Percentiles rank a stretch among this genome's conserved stretches.
Conservation (phyloP, 805 yeast species). For the Cyberlindnera americana region DNA sequence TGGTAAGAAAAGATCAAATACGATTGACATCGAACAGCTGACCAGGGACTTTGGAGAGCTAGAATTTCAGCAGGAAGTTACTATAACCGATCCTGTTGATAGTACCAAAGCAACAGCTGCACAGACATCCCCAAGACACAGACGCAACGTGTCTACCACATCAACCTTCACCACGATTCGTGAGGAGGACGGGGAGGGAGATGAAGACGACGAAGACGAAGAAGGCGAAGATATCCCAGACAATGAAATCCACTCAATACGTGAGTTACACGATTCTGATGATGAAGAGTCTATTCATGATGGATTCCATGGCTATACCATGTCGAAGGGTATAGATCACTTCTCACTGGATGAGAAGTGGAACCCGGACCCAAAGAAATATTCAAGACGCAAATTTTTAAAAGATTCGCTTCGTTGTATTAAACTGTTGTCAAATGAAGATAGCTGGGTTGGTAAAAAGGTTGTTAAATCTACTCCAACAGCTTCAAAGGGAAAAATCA, state of each 20-base stretch:
- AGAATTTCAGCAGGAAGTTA: no score
- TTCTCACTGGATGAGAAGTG: slow-evolving; percentile 34
- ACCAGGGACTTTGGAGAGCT: slow-evolving; percentile 4
- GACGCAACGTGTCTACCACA: no score
- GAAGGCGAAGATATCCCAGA: slow-evolving; percentile 17
- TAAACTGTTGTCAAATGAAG: slow-evolving; percentile 48
- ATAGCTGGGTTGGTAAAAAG: slow-evolving; percentile 48
- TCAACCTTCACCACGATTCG: no score
- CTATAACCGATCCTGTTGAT: no score
- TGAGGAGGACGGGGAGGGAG: slow-evolving; percentile 26
- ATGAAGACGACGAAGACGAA: slow-evolving; percentile 15
- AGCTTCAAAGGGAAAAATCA: slow-evolving; percentile 2
- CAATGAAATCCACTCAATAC: slow-evolving; percentile 16
- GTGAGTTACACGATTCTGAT: slow-evolving; percentile 23
- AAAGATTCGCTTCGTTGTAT: slow-evolving; percentile 56
- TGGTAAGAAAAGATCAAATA: slow-evolving; percentile 13
- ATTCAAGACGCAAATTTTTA: slow-evolving; percentile 38
- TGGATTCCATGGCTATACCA: slow-evolving; percentile 16
- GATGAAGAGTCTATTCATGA: slow-evolving; percentile 17
- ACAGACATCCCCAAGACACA: no score
- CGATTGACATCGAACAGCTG: slow-evolving; percentile 10
- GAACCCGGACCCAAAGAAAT: slow-evolving; percentile 41
- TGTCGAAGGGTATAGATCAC: neutral
- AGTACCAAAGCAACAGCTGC: no score
- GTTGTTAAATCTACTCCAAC: slow-evolving; percentile 12